Conservation (phyloP, 179 eudicot species). For the Drosera spatulata region DNA sequence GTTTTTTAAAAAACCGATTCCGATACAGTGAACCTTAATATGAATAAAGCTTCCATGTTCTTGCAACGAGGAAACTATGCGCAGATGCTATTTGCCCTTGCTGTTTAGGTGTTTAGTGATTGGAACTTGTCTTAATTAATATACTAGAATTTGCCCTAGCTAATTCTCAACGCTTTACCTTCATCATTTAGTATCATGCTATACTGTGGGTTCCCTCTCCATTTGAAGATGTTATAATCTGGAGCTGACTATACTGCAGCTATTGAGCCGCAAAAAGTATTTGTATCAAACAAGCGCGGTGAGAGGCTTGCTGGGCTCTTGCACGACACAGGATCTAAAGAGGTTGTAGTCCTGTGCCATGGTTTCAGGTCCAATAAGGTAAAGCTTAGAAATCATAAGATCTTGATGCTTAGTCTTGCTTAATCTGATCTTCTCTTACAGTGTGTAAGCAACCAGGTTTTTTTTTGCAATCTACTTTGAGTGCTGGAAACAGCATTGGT, state of each 20-base stretch:
- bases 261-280: constrained; percentile 33
- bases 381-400: background rate
- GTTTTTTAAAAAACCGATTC: too few relatives aligned
- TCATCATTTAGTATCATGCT: too few relatives aligned
- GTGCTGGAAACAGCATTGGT: background rate
- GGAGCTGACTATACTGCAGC: constrained; percentile 15
- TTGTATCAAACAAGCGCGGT: constrained; percentile 36
- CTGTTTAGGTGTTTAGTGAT: too few relatives aligned
- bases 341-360: constrained; percentile 73
- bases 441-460: too few relatives aligned
- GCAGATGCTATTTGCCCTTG: too few relatives aligned
- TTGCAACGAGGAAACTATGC: too few relatives aligned
- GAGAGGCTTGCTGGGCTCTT: constrained; percentile 73
- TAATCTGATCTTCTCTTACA: background rate
- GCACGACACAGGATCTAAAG: constrained; percentile 62
- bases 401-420: background rate
- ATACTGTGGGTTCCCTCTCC: background rate
- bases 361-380: constrained; percentile 81
- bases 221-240: background rate
- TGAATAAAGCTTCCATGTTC: too few relatives aligned
- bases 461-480: background rate
- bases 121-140: too few relatives aligned
- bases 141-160: too few relatives aligned
- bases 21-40: too few relatives aligned
- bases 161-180: too few relatives aligned